Percentiles rank a stretch among this genome's conserved stretches.
Evolutionary conservation across 2,329 filamentous ascomycete genomes (phyloP).

Genomic region (Alternaria longipes): DNA sequence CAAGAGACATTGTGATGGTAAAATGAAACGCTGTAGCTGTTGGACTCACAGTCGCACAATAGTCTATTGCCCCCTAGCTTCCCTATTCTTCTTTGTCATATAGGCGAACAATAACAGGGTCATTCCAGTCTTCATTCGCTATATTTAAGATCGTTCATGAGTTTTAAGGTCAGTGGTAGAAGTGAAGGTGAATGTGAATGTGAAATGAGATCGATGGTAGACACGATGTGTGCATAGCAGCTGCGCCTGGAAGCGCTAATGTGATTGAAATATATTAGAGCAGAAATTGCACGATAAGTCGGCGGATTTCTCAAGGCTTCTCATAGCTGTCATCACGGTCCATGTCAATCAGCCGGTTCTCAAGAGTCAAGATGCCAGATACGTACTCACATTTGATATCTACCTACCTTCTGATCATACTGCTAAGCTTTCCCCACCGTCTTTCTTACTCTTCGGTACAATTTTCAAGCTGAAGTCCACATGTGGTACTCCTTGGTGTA

Average conservation of each 20-base stretch:
- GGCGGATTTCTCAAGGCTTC: not conserved
- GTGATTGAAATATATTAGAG: not conserved
- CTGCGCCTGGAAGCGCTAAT: not conserved
- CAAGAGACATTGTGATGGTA: not conserved
- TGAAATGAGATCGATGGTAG: not conserved
- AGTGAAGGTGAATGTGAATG: constrained; percentile 6
- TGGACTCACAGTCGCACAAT: not conserved
- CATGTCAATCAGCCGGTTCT: not conserved
- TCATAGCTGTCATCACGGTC: not conserved
- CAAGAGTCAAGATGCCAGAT: not conserved
- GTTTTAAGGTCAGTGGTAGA: not conserved
- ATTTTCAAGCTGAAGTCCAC: constrained; percentile 98
- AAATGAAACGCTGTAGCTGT: not conserved
- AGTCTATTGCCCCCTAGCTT: not conserved
- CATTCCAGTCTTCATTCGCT: not conserved
- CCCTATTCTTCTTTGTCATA: constrained; percentile 2
- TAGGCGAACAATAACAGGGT: constrained; percentile 15
- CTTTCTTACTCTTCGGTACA: constrained; percentile 54
- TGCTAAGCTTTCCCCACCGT: constrained; percentile 24
- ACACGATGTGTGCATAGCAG: not conserved
- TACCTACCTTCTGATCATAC: constrained; percentile 4
- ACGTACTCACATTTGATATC: not conserved
- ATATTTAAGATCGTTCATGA: not conserved
- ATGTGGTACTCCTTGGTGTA: constrained; percentile 93
- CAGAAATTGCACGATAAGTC: not conserved